A percentile compares a stretch with the other conserved stretches of the same genome.
These are phyloP conservation scores for Rhizophagus prolifer DNA, from an alignment of 192 early-diverging fungal species.

Conservation along the genomic window DNA sequence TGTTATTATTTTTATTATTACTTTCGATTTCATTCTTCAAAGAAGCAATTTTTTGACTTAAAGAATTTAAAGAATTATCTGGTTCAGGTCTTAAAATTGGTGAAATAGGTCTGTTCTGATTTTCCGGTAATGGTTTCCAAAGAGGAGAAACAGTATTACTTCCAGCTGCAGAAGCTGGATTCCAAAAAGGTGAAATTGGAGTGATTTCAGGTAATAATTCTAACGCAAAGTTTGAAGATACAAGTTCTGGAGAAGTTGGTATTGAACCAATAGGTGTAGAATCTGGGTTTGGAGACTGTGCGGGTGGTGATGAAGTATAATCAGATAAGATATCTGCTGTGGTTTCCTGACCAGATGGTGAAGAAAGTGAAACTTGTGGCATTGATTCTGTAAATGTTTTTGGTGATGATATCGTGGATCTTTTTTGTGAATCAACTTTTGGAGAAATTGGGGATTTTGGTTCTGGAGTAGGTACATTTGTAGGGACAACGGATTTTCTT, in stretches of 20 bases:
- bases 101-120: not conserved
- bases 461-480: not conserved
- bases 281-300: not conserved
- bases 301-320: not conserved
- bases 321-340: not conserved
- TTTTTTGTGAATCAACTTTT: not conserved
- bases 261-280: not conserved
- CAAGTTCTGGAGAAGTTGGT: not conserved
- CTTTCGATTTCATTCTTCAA: not conserved
- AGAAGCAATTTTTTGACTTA: not conserved
- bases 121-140: not conserved
- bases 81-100: not conserved
- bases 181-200: slow-evolving; percentile 4
- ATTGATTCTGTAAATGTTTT: not conserved
- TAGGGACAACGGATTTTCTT: not conserved
- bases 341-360: not conserved
- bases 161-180: too few relatives aligned
- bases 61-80: not conserved
- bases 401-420: not conserved
- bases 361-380: not conserved
- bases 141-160: not conserved
- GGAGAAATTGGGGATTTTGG: not conserved
- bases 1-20: not conserved
- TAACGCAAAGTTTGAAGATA: not conserved
- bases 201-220: slow-evolving; percentile 13